Conservation (phyloP, 2,329 filamentous ascomycete species). For the Talaromyces rugulosus region DNA sequence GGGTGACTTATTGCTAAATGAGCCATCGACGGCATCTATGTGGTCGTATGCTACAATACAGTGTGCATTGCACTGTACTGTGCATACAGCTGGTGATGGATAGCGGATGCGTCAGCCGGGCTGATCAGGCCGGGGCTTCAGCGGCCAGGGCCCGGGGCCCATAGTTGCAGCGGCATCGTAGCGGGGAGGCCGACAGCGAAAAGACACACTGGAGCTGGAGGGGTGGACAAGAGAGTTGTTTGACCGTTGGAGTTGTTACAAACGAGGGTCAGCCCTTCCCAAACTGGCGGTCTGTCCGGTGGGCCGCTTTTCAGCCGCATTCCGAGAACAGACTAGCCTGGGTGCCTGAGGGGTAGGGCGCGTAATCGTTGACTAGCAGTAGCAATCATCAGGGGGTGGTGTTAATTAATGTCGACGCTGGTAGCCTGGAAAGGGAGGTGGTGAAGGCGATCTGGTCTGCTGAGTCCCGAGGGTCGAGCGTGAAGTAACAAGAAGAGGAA, state of each 20-base stretch:
- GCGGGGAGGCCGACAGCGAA: background rate
- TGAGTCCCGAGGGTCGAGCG: background rate
- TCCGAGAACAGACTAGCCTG: background rate
- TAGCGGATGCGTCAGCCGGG: background rate
- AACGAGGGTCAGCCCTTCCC: conserved; percentile 6
- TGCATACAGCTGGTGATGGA: background rate
- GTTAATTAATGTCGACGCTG: too few relatives aligned
- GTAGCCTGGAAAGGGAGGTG: too few relatives aligned
- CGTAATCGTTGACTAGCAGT: background rate
- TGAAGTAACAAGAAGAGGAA: background rate
- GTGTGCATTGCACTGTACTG: too few relatives aligned
- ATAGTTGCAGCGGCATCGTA: background rate
- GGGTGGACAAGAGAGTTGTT: background rate
- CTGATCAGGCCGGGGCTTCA: background rate
- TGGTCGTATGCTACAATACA: background rate
- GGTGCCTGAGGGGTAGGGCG: background rate
- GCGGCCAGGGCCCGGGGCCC: background rate
- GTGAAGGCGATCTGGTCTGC: background rate
- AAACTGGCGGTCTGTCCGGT: conserved; percentile 10
- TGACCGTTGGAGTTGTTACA: background rate
- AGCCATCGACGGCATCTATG: background rate
- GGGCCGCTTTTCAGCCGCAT: conserved; percentile 13
- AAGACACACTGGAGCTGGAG: background rate
- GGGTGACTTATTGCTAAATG: background rate
- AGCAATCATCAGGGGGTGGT: background rate